phyloP scores from a whole-genome alignment of 305 asterid genomes.

The Coffea humblotiana region DNA sequence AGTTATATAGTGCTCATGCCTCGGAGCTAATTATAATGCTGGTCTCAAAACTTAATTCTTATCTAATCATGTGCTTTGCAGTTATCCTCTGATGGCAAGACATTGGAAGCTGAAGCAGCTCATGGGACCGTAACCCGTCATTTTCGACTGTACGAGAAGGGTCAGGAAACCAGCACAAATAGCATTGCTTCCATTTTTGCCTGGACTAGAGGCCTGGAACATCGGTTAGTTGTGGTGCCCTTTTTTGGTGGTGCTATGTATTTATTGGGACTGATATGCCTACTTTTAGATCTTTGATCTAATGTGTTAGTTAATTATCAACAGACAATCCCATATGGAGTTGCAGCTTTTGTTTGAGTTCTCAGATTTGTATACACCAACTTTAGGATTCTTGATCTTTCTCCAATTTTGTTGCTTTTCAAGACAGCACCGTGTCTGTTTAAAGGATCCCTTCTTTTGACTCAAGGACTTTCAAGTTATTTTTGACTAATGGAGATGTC shows the following conservation, averaged over 20 bases:
- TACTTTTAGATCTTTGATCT: neutral
- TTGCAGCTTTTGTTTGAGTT: neutral
- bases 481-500: neutral
- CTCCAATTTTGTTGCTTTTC: neutral
- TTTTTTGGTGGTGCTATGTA: neutral
- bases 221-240: conserved; percentile 48
- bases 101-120: conserved; percentile 95
- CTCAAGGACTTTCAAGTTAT: no score
- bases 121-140: conserved; percentile 97
- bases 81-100: conserved; percentile 91
- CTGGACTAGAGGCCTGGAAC: conserved; percentile 89
- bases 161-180: conserved; percentile 93
- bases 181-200: conserved; percentile 96
- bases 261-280: neutral
- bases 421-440: neutral
- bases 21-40: neutral
- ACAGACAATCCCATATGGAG: neutral
- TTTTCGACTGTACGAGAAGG: conserved; percentile 82
- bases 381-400: neutral
- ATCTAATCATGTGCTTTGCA: conserved; percentile 28
- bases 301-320: neutral
- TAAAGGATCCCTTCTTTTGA: neutral
- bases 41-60: neutral
- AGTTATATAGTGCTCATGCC: conserved; percentile 2
- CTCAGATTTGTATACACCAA: neutral